These are phyloP conservation scores for Davidsoniella virescens DNA, from an alignment of 2,329 filamentous ascomycete genomes.

Conservation along the genomic window DNA sequence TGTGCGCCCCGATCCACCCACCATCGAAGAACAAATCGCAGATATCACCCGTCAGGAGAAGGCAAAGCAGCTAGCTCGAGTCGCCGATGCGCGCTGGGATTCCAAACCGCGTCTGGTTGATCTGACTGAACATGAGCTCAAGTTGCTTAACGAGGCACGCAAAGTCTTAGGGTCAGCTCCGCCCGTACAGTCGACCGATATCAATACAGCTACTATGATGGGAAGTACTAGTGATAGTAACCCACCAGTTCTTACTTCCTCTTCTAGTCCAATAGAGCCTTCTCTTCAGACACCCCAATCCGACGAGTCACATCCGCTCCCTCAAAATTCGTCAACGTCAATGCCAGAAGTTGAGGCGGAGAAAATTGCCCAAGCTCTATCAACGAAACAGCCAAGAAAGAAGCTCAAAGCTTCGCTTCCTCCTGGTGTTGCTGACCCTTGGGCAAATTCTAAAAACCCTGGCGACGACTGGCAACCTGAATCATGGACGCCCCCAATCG, in stretches of 20 bases:
- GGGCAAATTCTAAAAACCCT: slow-evolving; percentile 38
- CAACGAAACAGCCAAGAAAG: neutral
- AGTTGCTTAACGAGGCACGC: slow-evolving; percentile 9
- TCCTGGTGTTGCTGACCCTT: slow-evolving; percentile 31
- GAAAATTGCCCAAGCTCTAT: too few relatives aligned
- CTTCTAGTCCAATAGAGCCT: neutral
- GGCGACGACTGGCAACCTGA: slow-evolving; percentile 53
- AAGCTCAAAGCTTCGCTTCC: slow-evolving; percentile 7
- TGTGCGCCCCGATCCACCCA: slow-evolving; percentile 37
- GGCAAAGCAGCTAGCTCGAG: slow-evolving; percentile 39
- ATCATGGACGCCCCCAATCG: slow-evolving; percentile 38
- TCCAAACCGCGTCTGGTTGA: slow-evolving; percentile 37
- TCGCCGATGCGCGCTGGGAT: slow-evolving; percentile 48
- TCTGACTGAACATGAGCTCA: slow-evolving; percentile 18
- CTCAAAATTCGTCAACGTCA: too few relatives aligned
- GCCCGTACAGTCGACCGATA: neutral
- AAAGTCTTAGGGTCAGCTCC: slow-evolving; percentile 8
- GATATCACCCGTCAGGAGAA: slow-evolving; percentile 37
- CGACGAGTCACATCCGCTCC: neutral
- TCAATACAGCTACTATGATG: neutral
- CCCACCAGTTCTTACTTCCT: too few relatives aligned
- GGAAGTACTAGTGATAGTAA: too few relatives aligned
- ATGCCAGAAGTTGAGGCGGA: too few relatives aligned
- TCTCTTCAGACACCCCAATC: neutral
- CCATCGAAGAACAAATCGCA: slow-evolving; percentile 36